Conservation (phyloP, 2,329 filamentous ascomycete genomes). For the Colletotrichum abscissum region DNA sequence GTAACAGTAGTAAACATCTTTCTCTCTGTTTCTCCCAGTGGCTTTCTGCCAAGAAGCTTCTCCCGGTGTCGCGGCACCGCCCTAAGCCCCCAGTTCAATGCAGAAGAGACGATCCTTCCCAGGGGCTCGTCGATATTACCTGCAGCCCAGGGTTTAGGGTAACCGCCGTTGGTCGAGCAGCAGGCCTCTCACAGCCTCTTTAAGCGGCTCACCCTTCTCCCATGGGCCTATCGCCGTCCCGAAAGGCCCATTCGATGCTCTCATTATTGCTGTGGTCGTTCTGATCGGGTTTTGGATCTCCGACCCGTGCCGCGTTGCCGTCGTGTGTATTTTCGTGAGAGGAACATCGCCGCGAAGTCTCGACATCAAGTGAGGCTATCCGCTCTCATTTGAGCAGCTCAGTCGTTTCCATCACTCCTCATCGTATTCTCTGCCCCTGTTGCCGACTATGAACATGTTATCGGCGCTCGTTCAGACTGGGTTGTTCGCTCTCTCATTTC, state of each 20-base stretch:
- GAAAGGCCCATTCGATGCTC: background rate
- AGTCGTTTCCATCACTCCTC: too few relatives aligned
- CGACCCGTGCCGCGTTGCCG: background rate
- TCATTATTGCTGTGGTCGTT: background rate
- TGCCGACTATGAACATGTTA: background rate
- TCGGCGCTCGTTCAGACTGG: background rate
- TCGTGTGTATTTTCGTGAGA: background rate
- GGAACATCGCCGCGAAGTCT: background rate
- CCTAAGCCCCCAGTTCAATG: slow-evolving; percentile 26
- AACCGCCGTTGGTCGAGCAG: background rate
- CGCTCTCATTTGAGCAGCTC: background rate
- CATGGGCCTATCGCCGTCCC: background rate
- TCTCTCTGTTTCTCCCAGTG: background rate
- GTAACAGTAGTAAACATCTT: background rate
- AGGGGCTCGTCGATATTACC: slow-evolving; percentile 1
- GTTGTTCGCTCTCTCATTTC: background rate
- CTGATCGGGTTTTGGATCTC: background rate
- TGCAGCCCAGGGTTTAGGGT: slow-evolving; percentile 6
- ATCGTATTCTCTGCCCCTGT: background rate
- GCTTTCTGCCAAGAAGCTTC: slow-evolving; percentile 9
- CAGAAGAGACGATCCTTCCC: slow-evolving; percentile 28
- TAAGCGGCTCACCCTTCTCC: slow-evolving; percentile 15
- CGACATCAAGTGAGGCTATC: background rate
- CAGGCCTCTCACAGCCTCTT: background rate
- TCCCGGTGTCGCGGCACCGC: background rate